Base-by-base conservation (phyloP, 306 rosid species). In the Styphnolobium japonicum region DNA sequence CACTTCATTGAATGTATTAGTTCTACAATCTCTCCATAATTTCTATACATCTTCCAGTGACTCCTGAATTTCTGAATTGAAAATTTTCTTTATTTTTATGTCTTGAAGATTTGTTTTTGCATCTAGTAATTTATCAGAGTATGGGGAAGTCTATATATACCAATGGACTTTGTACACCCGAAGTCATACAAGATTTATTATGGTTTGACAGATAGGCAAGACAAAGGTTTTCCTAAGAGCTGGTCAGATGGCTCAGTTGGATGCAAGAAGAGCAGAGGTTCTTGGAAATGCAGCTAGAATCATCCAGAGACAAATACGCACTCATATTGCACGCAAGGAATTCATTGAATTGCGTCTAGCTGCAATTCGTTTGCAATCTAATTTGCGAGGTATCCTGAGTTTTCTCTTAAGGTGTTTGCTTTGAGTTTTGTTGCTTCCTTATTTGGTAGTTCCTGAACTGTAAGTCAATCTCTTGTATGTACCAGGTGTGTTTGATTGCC, bases 191-290 rank as follows among this genome's bases (percentile, higher is more conserved):
- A 39, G 58, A 56, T 82, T 89, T 82, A 78, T 84, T 53, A 73
- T 88, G 90, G 76, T 81, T 91, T 87, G 83, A 63, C 97, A 96
- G 98, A 90, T 96, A 78, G 99, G 99, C 64, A 96, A 93, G 86
- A 18, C 93, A 68, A 96, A 96, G 86, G 89, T 96, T 76, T 96
- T 96, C 81, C 89, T 96, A 58, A 82, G 99, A 85, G 99, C 97
- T 68, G 99, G 99, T 57, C 98, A 96, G 87, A 96, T 93, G 99
- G 99, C 99, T 58, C 93, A 91, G 85, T 76, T 96, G 89, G 99
- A 96, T 90, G 92, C 98, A 69, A 96, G 94, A 88, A 93, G 99
- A 86, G 88, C 96, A 67, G 96, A 92, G 86, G 96, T 96, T 82
- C 98, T 96, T 67, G 98, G 99, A 79, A 90, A 90, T 81, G 99